Percentiles rank a stretch among this genome's conserved stretches.
Evolutionary conservation across 192 early-diverging fungal species (phyloP).

Genomic region (Lobosporangium transversale): DNA sequence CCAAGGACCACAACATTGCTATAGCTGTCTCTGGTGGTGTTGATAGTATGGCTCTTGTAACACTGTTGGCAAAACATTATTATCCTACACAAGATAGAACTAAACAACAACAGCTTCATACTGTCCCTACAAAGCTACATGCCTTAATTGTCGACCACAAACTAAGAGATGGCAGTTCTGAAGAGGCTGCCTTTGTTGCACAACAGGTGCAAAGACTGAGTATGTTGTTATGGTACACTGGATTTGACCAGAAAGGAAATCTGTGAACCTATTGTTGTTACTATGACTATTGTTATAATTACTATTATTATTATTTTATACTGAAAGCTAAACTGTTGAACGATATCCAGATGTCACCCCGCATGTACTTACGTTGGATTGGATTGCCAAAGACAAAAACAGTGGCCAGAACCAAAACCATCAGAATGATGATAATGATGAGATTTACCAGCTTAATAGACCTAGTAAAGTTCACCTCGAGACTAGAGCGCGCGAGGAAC

Average conservation of each 20-base stretch:
- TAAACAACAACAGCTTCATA: background rate
- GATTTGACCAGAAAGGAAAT: background rate
- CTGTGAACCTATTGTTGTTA: too few relatives aligned
- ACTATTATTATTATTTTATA: too few relatives aligned
- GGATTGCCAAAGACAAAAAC: background rate
- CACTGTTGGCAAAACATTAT: slow-evolving; percentile 27
- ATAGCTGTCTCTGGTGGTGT: slow-evolving; percentile 56
- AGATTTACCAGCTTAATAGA: background rate
- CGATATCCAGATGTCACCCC: slow-evolving; percentile 15
- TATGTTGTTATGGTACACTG: slow-evolving; percentile 1
- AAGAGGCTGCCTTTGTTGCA: slow-evolving; percentile 51
- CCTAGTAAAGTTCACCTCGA: slow-evolving; percentile 46
- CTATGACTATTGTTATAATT: too few relatives aligned
- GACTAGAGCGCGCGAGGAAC: slow-evolving; percentile 46
- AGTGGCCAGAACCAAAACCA: background rate
- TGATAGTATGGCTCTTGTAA: slow-evolving; percentile 51
- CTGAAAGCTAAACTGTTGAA: too few relatives aligned
- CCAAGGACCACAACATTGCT: slow-evolving; percentile 4
- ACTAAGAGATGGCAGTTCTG: slow-evolving; percentile 49
- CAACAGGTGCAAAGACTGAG: slow-evolving; percentile 33
- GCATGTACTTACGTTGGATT: slow-evolving; percentile 18
- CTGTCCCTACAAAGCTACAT: background rate
- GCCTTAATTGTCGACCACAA: slow-evolving; percentile 64
- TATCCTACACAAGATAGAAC: background rate
- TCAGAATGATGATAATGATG: background rate